These are phyloP conservation scores for Talaromyces stipitatus DNA, from an alignment of 495 filamentous ascomycete species.

Conservation along the genomic window DNA sequence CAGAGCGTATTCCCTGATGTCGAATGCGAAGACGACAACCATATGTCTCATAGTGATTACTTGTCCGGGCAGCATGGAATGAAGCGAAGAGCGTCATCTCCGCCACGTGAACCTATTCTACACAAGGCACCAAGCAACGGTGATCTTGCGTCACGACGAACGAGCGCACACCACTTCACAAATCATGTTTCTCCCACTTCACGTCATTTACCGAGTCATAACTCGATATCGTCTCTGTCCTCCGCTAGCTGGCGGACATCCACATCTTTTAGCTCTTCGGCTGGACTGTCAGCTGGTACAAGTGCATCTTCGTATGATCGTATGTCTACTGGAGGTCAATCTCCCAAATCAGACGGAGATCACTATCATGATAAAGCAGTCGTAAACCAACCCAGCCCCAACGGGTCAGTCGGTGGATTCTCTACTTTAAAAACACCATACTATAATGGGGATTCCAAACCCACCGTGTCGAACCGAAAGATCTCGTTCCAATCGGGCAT, in stretches of 20 bases:
- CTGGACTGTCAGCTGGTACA: conserved; percentile 54
- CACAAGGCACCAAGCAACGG: conserved; percentile 49
- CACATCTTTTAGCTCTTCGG: conserved; percentile 64
- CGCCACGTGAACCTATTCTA: conserved; percentile 63
- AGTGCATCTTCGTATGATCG: conserved; percentile 66
- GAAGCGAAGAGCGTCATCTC: conserved; percentile 78
- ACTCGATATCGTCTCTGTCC: conserved; percentile 67
- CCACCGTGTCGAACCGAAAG: conserved; percentile 31
- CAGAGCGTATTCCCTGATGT: conserved; percentile 53
- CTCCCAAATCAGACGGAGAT: conserved; percentile 53
- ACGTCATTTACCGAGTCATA: conserved; percentile 51
- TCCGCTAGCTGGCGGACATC: conserved; percentile 57
- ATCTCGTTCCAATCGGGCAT: conserved; percentile 30
- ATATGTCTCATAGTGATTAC: conserved; percentile 43
- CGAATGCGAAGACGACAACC: conserved; percentile 60
- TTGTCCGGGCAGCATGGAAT: conserved; percentile 47
- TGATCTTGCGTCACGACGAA: conserved; percentile 61
- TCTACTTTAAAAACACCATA: neutral
- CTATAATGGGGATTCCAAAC: conserved; percentile 7
- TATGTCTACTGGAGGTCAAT: conserved; percentile 64
- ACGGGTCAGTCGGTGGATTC: conserved; percentile 13
- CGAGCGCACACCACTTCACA: conserved; percentile 49
- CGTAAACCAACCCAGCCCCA: conserved; percentile 51
- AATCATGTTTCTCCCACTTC: conserved; percentile 49
- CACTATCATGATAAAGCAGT: conserved; percentile 33